Evolutionary conservation across 2,329 filamentous ascomycete species (phyloP).

Genomic region (Calonectria multiphialidica): DNA sequence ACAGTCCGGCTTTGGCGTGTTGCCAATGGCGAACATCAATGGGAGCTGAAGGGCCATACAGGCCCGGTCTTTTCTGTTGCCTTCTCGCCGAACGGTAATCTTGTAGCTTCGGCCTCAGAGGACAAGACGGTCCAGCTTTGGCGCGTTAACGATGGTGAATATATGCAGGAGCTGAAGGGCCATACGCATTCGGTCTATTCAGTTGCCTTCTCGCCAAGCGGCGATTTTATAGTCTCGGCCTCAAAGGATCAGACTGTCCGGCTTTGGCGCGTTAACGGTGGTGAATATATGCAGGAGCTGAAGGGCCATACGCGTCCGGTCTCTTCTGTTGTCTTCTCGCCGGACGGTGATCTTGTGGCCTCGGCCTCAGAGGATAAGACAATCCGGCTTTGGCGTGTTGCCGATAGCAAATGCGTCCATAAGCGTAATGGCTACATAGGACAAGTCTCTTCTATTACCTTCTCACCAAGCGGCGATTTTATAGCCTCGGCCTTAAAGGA

Average conservation of each 20-base stretch:
- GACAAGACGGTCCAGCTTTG: background rate
- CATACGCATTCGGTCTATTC: too few species aligned
- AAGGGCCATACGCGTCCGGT: background rate
- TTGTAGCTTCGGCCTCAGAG: background rate
- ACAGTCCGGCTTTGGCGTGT: too few species aligned
- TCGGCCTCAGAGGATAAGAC: background rate
- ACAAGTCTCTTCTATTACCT: background rate
- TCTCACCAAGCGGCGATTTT: background rate
- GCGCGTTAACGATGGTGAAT: background rate
- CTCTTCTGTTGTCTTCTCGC: slow-evolving; percentile 5
- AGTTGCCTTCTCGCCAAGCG: too few species aligned
- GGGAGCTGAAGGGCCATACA: background rate
- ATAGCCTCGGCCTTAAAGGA: background rate
- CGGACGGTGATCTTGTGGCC: background rate
- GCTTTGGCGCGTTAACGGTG: background rate
- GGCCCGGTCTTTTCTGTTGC: background rate
- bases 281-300: too few species aligned
- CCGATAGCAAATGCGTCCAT: background rate
- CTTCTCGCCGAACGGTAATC: background rate
- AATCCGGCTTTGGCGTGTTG: background rate
- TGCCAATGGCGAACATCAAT: background rate
- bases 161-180: too few species aligned
- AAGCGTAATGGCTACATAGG: background rate
- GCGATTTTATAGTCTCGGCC: too few species aligned
- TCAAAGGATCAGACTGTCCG: too few species aligned